Evolutionary conservation across 768 basidiomycete species (phyloP).

Genomic region (Suillus placidus): DNA sequence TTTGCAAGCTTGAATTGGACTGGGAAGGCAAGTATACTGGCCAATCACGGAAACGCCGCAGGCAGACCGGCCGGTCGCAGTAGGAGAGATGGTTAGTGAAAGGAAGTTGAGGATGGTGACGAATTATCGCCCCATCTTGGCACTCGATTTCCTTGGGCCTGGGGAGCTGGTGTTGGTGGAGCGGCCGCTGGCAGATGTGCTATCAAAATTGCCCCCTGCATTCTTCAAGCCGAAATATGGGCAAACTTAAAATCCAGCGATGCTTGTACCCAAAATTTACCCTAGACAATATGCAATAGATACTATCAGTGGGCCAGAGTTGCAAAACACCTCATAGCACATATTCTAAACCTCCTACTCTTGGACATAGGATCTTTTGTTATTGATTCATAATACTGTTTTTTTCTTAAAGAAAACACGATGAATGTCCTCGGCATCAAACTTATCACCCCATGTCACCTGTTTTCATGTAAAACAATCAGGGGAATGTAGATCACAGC

Average conservation of each 20-base stretch:
- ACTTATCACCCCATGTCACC: not conserved
- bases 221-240: constrained; percentile 91
- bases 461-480: not conserved
- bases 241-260: constrained; percentile 46
- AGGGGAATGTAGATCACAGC: not conserved
- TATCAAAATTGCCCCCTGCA: constrained; percentile 82
- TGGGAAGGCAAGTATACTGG: constrained; percentile 33
- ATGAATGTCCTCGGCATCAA: not conserved
- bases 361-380: not conserved
- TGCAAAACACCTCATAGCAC: no score
- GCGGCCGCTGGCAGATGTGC: constrained; percentile 83
- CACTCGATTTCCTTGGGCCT: constrained; percentile 68
- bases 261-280: constrained; percentile 6
- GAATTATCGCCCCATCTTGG: constrained; percentile 77
- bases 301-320: not conserved
- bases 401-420: not conserved
- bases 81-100: constrained; percentile 18
- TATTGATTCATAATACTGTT: not conserved
- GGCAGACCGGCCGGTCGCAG: constrained; percentile 9
- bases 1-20: constrained; percentile 67
- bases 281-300: not conserved
- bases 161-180: constrained; percentile 90
- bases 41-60: constrained; percentile 51
- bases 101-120: constrained; percentile 57
- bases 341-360: no score